Evolutionary conservation across 2,329 filamentous ascomycete genomes (phyloP), one percentile per base, ranked within the genome.

Genomic region (Aspergillaceae sp.): DNA sequence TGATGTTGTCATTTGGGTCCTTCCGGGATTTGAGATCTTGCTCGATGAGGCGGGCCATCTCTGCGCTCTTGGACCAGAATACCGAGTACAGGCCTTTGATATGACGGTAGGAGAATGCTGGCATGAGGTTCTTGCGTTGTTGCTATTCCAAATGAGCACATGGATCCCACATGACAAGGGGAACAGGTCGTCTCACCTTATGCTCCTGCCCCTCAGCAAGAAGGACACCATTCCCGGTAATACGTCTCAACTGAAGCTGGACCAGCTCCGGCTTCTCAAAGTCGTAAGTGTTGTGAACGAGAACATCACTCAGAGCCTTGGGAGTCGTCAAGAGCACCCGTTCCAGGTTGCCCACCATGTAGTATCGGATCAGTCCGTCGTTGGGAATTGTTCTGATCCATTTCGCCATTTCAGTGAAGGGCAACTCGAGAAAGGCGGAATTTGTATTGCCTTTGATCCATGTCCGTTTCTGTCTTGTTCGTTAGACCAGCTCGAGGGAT

Each of bases 151-250:
- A 29, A 47, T 10, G 35, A 30, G 28, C 29, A 30, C n/a, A 6
- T 35, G 29, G 8, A 19, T 26, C 4, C 9, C 9, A 38, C 29
- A 36, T 2, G 26, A 26, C 5, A 10, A 2, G 7, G 28, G 19
- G 27, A 11, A 26, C 3, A 43, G 19, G 19, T 8, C 11, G 28
- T 4, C 51, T 10, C 56, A 79, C 71, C 69, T 85, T 92, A 65
- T 96, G 91, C 58, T 90, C 86, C 8, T 94, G 86, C n/a, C 90
- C 90, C 66, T 96, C 90, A 2, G 87, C 86, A 7, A 96, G 71
- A 34, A 96, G 68, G 7, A 74, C 32, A 0, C 72, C 71, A 42
- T 68, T 55, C 1, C 72, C 72, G 1, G 70, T 54, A 5, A 72
- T 45, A 26, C 60, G 63, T 4, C 55, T 56, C 29, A 75, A 51